phyloP scores from a whole-genome alignment of 345 rosid species.

The Boechera retrofracta region DNA sequence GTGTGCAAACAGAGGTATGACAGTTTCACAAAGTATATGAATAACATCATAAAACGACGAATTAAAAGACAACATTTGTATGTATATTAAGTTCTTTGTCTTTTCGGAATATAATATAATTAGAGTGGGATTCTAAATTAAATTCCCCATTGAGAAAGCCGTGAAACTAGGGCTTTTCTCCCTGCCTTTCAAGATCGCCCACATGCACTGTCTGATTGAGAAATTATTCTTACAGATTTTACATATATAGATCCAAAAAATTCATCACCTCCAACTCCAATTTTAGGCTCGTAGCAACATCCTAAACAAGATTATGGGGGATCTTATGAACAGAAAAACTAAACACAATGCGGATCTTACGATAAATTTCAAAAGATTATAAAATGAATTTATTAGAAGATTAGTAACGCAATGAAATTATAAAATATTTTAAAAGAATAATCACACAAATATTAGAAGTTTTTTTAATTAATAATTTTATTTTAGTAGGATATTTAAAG shows the following conservation, averaged over 20 bases:
- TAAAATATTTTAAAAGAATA: no score
- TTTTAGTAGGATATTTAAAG: no score
- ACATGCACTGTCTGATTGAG: slow-evolving; percentile 33
- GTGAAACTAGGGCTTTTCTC: slow-evolving; percentile 43
- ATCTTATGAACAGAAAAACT: not conserved
- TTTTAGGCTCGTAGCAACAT: not conserved
- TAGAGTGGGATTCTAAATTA: slow-evolving; percentile 8
- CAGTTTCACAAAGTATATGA: slow-evolving; percentile 6
- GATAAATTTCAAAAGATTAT: not conserved
- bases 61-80: slow-evolving; percentile 22
- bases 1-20: slow-evolving; percentile 5
- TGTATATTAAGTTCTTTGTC: slow-evolving; percentile 4
- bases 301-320: not conserved
- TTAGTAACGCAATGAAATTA: not conserved
- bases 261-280: not conserved
- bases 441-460: no score
- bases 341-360: not conserved
- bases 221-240: slow-evolving; percentile 8
- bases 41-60: slow-evolving; percentile 24
- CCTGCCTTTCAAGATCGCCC: slow-evolving; percentile 23
- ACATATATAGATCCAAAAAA: not conserved
- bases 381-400: no score
- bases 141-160: slow-evolving; percentile 30
- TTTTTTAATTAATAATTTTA: no score
- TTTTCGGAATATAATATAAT: slow-evolving; percentile 7